These are phyloP conservation scores for Penicillium sp. DNA, from an alignment of 2,329 filamentous ascomycete species.

Conservation along the genomic window DNA sequence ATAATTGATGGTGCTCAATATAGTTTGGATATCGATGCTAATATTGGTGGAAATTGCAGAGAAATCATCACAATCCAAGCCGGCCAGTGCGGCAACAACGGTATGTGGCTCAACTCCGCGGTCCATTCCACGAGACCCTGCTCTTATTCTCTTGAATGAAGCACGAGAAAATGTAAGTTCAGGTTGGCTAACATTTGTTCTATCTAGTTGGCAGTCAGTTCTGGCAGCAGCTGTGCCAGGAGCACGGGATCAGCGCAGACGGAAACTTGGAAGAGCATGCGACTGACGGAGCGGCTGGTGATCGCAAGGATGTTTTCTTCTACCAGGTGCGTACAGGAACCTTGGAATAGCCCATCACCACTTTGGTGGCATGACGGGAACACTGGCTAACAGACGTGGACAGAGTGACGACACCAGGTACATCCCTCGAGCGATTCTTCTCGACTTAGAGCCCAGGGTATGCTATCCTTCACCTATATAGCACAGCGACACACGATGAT, in stretches of 20 bases:
- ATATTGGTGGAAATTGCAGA: constrained; percentile 42
- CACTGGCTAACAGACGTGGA: constrained; percentile 5
- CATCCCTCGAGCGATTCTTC: constrained; percentile 87
- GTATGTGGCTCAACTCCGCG: constrained; percentile 49
- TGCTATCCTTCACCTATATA: not conserved
- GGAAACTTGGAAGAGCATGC: constrained; percentile 96
- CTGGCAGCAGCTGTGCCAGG: constrained; percentile 96
- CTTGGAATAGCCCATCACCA: not conserved
- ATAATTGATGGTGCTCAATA: not conserved
- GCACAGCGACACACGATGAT: not conserved
- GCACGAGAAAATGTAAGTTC: too few species aligned
- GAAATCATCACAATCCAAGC: constrained; percentile 99
- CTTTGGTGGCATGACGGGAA: not conserved
- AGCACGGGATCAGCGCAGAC: constrained; percentile 95
- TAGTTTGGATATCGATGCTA: not conserved
- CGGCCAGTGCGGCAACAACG: constrained; percentile 98
- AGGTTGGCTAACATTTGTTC: constrained; percentile 25
- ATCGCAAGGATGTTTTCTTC: constrained; percentile 98
- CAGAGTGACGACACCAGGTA: constrained; percentile 96
- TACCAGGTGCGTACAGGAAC: constrained; percentile 55
- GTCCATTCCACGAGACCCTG: constrained; percentile 16
- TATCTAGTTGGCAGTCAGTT: constrained; percentile 82
- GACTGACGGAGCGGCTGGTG: constrained; percentile 69
- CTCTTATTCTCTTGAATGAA: not conserved
- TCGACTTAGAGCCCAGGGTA: constrained; percentile 88